These are phyloP conservation scores for Saturnispora dispora DNA, from an alignment of 805 yeast species.

Conservation along the genomic window DNA sequence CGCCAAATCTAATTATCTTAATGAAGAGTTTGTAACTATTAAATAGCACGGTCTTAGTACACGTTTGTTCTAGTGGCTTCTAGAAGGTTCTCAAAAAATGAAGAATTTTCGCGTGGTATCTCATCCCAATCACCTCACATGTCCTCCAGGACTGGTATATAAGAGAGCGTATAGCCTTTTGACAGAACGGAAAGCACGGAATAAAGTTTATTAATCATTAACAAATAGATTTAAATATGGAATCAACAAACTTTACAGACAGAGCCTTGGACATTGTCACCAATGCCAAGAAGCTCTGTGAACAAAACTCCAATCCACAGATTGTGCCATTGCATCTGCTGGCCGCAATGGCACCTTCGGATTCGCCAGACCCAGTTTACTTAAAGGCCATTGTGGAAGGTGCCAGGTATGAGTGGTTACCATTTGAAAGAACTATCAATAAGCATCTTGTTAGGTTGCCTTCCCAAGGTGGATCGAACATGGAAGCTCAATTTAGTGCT, in stretches of 20 bases:
- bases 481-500: slow-evolving; percentile 64
- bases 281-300: slow-evolving; percentile 72
- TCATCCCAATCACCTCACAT: not conserved
- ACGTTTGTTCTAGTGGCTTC: not conserved
- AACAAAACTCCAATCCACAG: slow-evolving; percentile 76
- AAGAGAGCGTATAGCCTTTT: not conserved
- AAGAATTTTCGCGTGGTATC: not conserved
- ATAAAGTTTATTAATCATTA: not conserved
- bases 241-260: slow-evolving; percentile 80
- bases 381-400: slow-evolving; percentile 75
- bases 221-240: slow-evolving; percentile 30
- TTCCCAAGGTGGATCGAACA: slow-evolving; percentile 82
- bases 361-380: slow-evolving; percentile 46
- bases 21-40: not conserved
- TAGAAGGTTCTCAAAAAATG: not conserved
- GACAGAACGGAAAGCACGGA: not conserved
- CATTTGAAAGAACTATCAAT: slow-evolving; percentile 73
- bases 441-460: slow-evolving; percentile 76
- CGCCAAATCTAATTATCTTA: too few relatives aligned
- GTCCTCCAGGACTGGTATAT: not conserved
- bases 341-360: slow-evolving; percentile 79
- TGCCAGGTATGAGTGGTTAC: slow-evolving; percentile 80
- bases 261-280: slow-evolving; percentile 79
- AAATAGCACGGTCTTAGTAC: too few relatives aligned
- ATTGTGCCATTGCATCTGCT: slow-evolving; percentile 81